These are phyloP conservation scores for Trypanosoma rangeli DNA, from an alignment of 208 protist genomes.

Conservation along the genomic window DNA sequence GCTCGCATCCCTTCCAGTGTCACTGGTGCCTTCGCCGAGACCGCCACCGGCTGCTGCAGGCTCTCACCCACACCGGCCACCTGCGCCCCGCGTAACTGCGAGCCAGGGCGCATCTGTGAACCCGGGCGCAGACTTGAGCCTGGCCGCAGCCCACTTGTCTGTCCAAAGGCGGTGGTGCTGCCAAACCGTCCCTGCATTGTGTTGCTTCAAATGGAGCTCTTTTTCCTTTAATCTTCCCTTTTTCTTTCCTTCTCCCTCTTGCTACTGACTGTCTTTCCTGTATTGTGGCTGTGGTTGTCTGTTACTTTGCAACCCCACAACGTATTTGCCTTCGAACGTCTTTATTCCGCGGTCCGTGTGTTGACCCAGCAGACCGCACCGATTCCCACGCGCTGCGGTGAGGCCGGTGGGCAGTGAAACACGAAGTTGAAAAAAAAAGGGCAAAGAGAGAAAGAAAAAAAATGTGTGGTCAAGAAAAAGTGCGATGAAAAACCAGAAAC, in stretches of 20 bases:
- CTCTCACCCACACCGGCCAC: slow-evolving; percentile 79
- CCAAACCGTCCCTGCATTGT: slow-evolving; percentile 24
- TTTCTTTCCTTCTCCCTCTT: not conserved
- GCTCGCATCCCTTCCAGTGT: slow-evolving; percentile 85
- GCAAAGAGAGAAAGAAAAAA: slow-evolving; percentile 11
- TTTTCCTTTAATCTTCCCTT: not conserved
- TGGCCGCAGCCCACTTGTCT: slow-evolving; percentile 43
- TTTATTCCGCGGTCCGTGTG: not conserved
- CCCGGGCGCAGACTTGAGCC: slow-evolving; percentile 44
- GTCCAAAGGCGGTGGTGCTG: slow-evolving; percentile 15
- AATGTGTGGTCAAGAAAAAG: not conserved
- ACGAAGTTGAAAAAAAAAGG: too few relatives aligned
- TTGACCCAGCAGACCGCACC: not conserved
- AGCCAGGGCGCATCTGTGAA: slow-evolving; percentile 71
- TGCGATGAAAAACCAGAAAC: not conserved
- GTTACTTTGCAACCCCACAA: not conserved
- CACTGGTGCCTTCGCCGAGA: slow-evolving; percentile 65
- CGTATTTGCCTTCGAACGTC: not conserved
- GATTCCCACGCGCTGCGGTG: not conserved
- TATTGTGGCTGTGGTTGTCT: not conserved
- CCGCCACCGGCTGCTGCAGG: slow-evolving; percentile 74
- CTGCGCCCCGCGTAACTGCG: slow-evolving; percentile 64
- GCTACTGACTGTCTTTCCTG: not conserved
- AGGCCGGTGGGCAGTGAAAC: not conserved
- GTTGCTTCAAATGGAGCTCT: not conserved